Evolutionary conservation across 305 asterid species (phyloP).

Genomic region (Lippia alba): DNA sequence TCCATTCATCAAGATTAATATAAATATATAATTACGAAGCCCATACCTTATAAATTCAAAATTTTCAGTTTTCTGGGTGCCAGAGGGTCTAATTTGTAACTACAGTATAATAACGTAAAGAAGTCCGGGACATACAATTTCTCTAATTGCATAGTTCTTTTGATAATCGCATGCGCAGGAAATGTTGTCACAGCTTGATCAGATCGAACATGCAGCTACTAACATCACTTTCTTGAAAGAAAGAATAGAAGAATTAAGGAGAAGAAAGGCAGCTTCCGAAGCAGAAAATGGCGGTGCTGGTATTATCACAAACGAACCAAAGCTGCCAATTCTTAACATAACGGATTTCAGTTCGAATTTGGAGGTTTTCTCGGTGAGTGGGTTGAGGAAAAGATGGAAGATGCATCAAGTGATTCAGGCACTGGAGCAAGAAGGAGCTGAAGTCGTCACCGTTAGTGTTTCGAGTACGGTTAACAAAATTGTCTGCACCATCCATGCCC

Average conservation of each 20-base stretch:
- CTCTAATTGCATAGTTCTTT: too few relatives aligned
- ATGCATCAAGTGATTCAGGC: constrained; percentile 33
- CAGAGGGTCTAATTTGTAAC: too few relatives aligned
- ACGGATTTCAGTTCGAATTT: constrained; percentile 37
- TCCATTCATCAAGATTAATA: too few relatives aligned
- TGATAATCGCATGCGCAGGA: constrained; percentile 36
- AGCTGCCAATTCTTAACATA: constrained; percentile 35
- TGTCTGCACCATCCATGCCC: constrained; percentile 41
- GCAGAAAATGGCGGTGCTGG: background rate
- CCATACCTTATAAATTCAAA: too few relatives aligned
- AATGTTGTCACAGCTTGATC: constrained; percentile 43
- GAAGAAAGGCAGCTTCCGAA: constrained; percentile 27
- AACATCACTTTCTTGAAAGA: constrained; percentile 43
- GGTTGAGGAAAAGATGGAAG: constrained; percentile 12
- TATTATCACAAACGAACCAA: background rate
- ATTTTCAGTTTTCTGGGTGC: too few relatives aligned
- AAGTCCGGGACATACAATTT: too few relatives aligned
- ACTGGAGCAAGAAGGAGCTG: constrained; percentile 48
- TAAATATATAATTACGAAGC: too few relatives aligned
- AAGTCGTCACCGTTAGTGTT: constrained; percentile 34
- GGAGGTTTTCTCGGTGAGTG: constrained; percentile 45
- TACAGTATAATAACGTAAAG: too few relatives aligned
- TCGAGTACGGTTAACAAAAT: constrained; percentile 18
- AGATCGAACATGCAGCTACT: constrained; percentile 40
- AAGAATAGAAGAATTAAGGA: constrained; percentile 41